A percentile compares a stretch with the other conserved stretches of the same genome.
Evolutionary conservation across 2,329 filamentous ascomycete genomes (phyloP).

Genomic region (Venturia carpophila): DNA sequence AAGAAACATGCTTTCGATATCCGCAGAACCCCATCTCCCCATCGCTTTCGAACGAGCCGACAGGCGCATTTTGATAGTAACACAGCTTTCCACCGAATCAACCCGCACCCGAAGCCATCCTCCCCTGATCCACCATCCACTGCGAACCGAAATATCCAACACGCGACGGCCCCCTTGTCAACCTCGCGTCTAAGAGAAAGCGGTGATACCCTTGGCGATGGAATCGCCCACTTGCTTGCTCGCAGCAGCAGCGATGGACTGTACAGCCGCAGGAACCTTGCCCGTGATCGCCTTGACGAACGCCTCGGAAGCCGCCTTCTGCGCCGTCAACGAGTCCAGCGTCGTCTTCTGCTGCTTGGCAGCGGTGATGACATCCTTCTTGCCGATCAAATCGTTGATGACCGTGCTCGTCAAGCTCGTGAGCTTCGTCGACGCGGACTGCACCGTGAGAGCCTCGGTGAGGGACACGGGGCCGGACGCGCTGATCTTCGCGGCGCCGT

Average conservation of each 20-base stretch:
- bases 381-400: slow-evolving; percentile 14
- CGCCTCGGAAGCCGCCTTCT: background rate
- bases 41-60: too few species aligned
- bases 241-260: slow-evolving; percentile 7
- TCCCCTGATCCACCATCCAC: background rate
- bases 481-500: slow-evolving; percentile 1
- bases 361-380: slow-evolving; percentile 12
- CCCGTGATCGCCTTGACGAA: slow-evolving; percentile 13
- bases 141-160: too few species aligned
- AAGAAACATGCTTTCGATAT: too few species aligned
- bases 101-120: too few species aligned
- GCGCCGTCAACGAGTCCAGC: background rate
- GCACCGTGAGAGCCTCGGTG: slow-evolving; percentile 6
- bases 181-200: slow-evolving; percentile 1
- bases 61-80: too few species aligned
- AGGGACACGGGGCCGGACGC: background rate
- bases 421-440: background rate
- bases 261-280: slow-evolving; percentile 10
- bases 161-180: too few species aligned
- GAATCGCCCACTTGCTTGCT: slow-evolving; percentile 1
- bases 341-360: slow-evolving; percentile 1
- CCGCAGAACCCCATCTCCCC: too few species aligned
- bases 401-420: background rate
- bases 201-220: slow-evolving; percentile 14
- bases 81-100: background rate